phyloP scores from a whole-genome alignment of 495 filamentous ascomycete species.

The Hypoxylon cercidicola region DNA sequence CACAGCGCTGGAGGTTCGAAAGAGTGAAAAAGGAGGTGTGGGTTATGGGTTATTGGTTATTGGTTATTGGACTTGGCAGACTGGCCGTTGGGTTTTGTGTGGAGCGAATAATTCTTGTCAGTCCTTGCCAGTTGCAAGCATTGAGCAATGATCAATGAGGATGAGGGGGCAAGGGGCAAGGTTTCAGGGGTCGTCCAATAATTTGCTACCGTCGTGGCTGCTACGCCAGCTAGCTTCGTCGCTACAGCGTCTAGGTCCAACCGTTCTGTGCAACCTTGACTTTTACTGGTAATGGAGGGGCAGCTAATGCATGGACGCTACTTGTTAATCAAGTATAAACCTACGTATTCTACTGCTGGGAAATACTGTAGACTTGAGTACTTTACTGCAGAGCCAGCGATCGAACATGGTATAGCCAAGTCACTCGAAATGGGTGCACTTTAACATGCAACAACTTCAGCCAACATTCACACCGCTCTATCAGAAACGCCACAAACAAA shows the following conservation, averaged over 20 bases:
- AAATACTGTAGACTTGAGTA: neutral
- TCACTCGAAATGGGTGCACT: neutral
- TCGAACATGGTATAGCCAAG: neutral
- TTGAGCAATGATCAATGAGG: slow-evolving; percentile 23
- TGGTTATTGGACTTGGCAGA: too few species aligned
- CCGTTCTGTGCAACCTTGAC: neutral
- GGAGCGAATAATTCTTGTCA: slow-evolving; percentile 11
- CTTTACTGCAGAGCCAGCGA: neutral
- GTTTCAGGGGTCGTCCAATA: slow-evolving; percentile 41
- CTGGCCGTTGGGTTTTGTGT: slow-evolving; percentile 34
- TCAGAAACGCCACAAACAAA: slow-evolving; percentile 10
- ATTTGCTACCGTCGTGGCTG: slow-evolving; percentile 13
- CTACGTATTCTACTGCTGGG: neutral
- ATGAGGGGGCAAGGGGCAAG: slow-evolving; percentile 42
- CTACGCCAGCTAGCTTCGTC: neutral
- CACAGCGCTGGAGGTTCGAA: slow-evolving; percentile 43
- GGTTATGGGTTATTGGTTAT: slow-evolving; percentile 9
- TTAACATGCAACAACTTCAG: slow-evolving; percentile 2
- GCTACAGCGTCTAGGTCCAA: neutral
- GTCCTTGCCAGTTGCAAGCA: neutral
- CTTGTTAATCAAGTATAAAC: neutral
- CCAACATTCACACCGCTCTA: slow-evolving; percentile 27
- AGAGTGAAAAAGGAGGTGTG: slow-evolving; percentile 43
- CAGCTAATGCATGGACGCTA: neutral
- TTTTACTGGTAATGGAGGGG: neutral